Percentiles rank a stretch among this genome's conserved stretches.
These are phyloP conservation scores for Colletotrichum sp. DNA, from an alignment of 2,329 filamentous ascomycete genomes.

Conservation along the genomic window DNA sequence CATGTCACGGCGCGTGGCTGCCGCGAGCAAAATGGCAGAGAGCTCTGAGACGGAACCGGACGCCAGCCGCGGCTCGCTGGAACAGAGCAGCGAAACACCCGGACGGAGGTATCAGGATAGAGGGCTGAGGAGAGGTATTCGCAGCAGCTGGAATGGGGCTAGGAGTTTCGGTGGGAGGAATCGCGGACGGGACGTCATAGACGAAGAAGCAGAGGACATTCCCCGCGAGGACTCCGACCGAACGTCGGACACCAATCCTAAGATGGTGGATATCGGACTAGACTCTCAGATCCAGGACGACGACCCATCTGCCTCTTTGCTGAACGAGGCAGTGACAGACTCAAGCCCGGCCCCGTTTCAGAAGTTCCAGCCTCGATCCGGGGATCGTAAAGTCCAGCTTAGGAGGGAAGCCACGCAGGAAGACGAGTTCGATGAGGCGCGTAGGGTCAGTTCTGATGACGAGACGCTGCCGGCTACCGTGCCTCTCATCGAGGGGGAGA, in stretches of 20 bases:
- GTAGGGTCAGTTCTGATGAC: slow-evolving; percentile 43
- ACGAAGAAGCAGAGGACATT: slow-evolving; percentile 49
- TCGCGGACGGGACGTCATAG: slow-evolving; percentile 32
- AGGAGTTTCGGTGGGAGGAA: slow-evolving; percentile 38
- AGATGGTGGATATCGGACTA: slow-evolving; percentile 87
- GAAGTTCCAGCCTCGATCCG: slow-evolving; percentile 52
- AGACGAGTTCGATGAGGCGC: slow-evolving; percentile 51
- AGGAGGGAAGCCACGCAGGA: slow-evolving; percentile 49
- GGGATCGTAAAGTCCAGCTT: slow-evolving; percentile 42
- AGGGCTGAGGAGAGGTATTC: slow-evolving; percentile 57
- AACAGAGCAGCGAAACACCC: slow-evolving; percentile 56
- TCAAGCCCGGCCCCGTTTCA: slow-evolving; percentile 67
- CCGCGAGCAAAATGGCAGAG: slow-evolving; percentile 81
- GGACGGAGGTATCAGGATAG: slow-evolving; percentile 50
- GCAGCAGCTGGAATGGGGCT: slow-evolving; percentile 69
- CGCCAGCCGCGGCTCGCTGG: slow-evolving; percentile 60
- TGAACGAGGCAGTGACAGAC: slow-evolving; percentile 57
- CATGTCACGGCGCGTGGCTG: slow-evolving; percentile 86
- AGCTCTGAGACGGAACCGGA: slow-evolving; percentile 84
- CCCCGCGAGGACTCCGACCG: slow-evolving; percentile 35
- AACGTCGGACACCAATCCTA: slow-evolving; percentile 39
- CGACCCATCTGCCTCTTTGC: slow-evolving; percentile 65
- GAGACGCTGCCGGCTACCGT: slow-evolving; percentile 46
- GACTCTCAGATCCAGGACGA: slow-evolving; percentile 69
- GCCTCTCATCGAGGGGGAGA: slow-evolving; percentile 66